These are phyloP conservation scores for Diaporthe citrichinensis DNA, from an alignment of 2,329 filamentous ascomycete species.

Conservation along the genomic window DNA sequence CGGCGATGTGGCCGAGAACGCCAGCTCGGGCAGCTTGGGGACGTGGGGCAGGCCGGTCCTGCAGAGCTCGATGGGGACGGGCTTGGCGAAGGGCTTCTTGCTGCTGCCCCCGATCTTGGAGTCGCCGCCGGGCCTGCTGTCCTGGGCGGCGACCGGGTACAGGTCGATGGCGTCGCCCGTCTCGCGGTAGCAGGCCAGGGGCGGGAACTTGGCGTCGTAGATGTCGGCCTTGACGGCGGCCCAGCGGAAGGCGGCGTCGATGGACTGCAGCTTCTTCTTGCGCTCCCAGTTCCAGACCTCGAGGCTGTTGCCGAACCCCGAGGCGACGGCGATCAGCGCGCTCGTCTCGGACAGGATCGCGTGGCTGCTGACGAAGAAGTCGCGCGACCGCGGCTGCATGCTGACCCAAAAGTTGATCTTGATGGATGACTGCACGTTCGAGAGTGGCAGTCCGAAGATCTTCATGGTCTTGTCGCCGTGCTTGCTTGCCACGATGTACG, in stretches of 20 bases:
- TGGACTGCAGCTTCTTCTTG: conserved; percentile 55
- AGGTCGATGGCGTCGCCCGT: conserved; percentile 51
- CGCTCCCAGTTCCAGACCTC: conserved; percentile 57
- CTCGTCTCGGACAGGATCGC: conserved; percentile 56
- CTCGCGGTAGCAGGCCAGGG: conserved; percentile 55
- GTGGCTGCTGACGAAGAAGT: conserved; percentile 60
- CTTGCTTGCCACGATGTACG: conserved; percentile 52
- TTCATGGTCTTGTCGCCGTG: conserved; percentile 50
- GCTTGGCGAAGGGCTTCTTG: conserved; percentile 53
- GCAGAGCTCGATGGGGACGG: conserved; percentile 52
- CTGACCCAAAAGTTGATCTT: conserved; percentile 57
- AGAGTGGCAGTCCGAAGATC: conserved; percentile 47
- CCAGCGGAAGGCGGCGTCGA: conserved; percentile 57
- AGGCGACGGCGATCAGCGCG: conserved; percentile 54
- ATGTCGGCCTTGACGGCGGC: conserved; percentile 52
- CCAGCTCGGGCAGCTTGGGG: conserved; percentile 57
- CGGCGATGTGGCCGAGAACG: conserved; percentile 55
- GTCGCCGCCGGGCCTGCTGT: conserved; percentile 7
- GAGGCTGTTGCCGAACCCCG: conserved; percentile 55
- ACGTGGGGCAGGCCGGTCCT: conserved; percentile 54
- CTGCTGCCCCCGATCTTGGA: background rate
- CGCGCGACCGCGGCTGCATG: conserved; percentile 54
- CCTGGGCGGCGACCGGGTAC: conserved; percentile 47
- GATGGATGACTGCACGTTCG: conserved; percentile 48
- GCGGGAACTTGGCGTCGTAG: conserved; percentile 51